Conservation (phyloP, 2,329 filamentous ascomycete genomes). For the Sclerotinia sclerotiorum region DNA sequence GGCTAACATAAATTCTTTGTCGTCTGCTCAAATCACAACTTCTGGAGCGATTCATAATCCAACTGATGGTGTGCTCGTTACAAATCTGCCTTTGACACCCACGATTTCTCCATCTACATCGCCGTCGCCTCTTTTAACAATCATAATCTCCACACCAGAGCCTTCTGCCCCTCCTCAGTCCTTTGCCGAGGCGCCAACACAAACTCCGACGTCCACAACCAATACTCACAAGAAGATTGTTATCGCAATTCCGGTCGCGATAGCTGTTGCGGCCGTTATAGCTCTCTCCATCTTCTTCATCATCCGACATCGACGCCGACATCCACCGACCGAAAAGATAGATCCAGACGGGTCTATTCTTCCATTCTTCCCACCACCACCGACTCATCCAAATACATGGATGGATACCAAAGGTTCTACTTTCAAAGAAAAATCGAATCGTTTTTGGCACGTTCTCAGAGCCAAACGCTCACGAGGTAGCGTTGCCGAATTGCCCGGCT, state of each 20-base stretch:
- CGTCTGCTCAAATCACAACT: slow-evolving; percentile 9
- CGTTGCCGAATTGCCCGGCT: slow-evolving; percentile 17
- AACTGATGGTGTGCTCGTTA: background rate
- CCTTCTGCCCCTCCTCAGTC: background rate
- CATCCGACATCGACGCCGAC: background rate
- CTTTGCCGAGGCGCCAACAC: background rate
- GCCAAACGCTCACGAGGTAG: slow-evolving; percentile 5
- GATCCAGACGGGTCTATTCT: slow-evolving; percentile 14
- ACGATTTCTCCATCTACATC: background rate
- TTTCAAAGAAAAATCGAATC: background rate
- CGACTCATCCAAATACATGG: slow-evolving; percentile 20
- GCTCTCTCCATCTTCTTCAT: slow-evolving; percentile 2
- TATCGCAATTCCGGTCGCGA: background rate
- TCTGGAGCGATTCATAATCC: slow-evolving; percentile 17
- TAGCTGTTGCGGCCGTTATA: background rate
- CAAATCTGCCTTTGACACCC: slow-evolving; percentile 5
- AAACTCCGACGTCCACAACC: background rate
- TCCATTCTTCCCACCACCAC: slow-evolving; percentile 20
- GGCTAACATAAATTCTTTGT: slow-evolving; percentile 7
- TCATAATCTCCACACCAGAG: background rate
- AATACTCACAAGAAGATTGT: background rate
- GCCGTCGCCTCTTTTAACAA: background rate
- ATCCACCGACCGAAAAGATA: background rate
- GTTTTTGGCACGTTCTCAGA: background rate
- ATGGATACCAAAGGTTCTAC: background rate